A percentile compares a stretch with the other conserved stretches of the same genome.
phyloP scores from a whole-genome alignment of 805 yeast species.

The Scheffersomyces coipomensis region DNA sequence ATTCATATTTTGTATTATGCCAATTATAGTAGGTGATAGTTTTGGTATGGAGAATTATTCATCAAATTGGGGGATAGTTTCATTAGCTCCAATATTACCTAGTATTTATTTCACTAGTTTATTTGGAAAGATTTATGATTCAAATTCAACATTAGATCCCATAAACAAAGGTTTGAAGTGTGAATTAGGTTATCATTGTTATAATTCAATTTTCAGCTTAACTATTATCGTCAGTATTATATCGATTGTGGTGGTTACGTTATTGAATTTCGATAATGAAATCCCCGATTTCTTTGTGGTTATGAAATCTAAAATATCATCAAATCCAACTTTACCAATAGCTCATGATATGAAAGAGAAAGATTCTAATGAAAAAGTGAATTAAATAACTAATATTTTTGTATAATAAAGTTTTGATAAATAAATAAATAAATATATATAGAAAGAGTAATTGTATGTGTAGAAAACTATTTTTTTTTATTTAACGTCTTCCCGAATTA shows the following conservation, averaged over 20 bases:
- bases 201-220: conserved; percentile 43
- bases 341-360: too few species aligned
- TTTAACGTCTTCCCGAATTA: not conserved
- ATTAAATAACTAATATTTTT: too few species aligned
- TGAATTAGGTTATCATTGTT: conserved; percentile 36
- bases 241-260: conserved; percentile 17
- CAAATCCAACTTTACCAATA: too few species aligned
- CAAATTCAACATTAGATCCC: conserved; percentile 19
- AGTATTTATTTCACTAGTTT: conserved; percentile 58
- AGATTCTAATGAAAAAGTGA: too few species aligned
- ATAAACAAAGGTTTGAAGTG: conserved; percentile 19
- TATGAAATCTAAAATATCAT: too few species aligned
- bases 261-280: too few species aligned
- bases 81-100: conserved; percentile 64
- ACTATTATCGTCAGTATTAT: conserved; percentile 33
- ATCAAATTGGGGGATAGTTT: conserved; percentile 72
- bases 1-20: conserved; percentile 66
- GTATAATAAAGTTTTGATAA: too few species aligned
- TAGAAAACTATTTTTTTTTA: too few species aligned
- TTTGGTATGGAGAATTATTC: conserved; percentile 70
- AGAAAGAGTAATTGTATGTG: too few species aligned
- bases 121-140: conserved; percentile 66
- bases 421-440: too few species aligned
- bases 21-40: conserved; percentile 71
- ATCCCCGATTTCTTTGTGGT: too few species aligned